Evolutionary conservation across 2,329 filamentous ascomycete species (phyloP).

Genomic region (Clonostachys rosea): DNA sequence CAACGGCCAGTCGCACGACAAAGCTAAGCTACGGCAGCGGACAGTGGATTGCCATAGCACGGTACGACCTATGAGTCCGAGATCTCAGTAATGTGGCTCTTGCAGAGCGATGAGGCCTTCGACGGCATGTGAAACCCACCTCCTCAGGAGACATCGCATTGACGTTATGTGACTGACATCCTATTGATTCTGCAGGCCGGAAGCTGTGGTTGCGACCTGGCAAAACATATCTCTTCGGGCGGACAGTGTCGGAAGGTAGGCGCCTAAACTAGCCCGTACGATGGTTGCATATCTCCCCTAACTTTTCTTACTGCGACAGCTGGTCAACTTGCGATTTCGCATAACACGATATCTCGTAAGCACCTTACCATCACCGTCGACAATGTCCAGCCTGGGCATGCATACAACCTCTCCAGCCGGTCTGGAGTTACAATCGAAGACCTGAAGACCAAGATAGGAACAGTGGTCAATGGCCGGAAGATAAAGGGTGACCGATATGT

Average conservation of each 20-base stretch:
- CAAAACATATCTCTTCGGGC: slow-evolving; percentile 79
- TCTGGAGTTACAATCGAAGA: slow-evolving; percentile 74
- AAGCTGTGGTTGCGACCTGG: slow-evolving; percentile 83
- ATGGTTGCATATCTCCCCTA: neutral
- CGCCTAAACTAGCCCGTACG: neutral
- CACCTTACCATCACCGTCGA: slow-evolving; percentile 77
- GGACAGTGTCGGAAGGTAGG: slow-evolving; percentile 64
- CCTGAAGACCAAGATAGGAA: slow-evolving; percentile 79
- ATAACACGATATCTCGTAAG: slow-evolving; percentile 83
- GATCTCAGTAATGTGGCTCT: slow-evolving; percentile 1
- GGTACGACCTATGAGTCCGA: too few relatives aligned
- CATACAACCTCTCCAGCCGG: slow-evolving; percentile 57
- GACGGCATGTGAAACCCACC: neutral
- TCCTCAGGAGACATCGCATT: neutral
- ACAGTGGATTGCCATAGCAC: neutral
- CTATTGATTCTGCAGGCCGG: slow-evolving; percentile 17
- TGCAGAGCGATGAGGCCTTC: slow-evolving; percentile 1
- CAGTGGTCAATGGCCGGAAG: slow-evolving; percentile 67
- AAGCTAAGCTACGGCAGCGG: neutral
- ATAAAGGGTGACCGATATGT: slow-evolving; percentile 58
- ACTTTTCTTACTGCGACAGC: slow-evolving; percentile 34
- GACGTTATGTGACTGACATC: neutral
- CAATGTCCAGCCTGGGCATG: slow-evolving; percentile 59
- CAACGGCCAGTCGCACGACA: neutral
- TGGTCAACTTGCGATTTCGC: slow-evolving; percentile 64